Base-by-base conservation (phyloP, 2,329 filamentous ascomycete genomes). In the Bipolaris gigantea region DNA sequence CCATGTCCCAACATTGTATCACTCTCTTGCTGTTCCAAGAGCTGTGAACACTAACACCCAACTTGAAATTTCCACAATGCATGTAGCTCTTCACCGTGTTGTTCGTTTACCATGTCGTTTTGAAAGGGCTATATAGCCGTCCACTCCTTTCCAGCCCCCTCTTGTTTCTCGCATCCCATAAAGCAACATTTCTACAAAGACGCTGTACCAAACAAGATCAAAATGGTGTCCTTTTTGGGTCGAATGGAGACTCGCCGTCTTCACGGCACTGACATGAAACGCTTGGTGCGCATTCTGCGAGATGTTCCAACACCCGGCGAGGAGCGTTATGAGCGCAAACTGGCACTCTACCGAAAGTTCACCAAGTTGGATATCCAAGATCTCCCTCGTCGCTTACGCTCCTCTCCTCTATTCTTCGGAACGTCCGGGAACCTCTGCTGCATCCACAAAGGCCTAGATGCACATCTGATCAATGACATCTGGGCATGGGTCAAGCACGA, bases 401-500 rank as follows among this genome's bases (percentile, higher is more conserved):
- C 56, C 4, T 56, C 60, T n/a, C 45, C 57, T n/a, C 45, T 62
- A 16, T 53, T 55, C 2, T 55, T 58, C 7, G 36, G 44, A 11
- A 32, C 50, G 25, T 58, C 53, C 18, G 6, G 33, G 1, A 50
- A 25, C 16, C 57, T 73, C 1, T 73, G 71, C 53, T 35, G 39
- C 16, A 43, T 53, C 2, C 70, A 73, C 55, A 63, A 62, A 16
- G 58, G 55, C 9, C 60, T 73, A 1, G 53, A 69, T 30, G 25
- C 41, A 3, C 18, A 59, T 4, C 50, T 72, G 0, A 52, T 69
- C 15, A 53, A 59, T 10, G 57, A 63, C 8, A 57, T 72, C 10
- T 72, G 61, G 60, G 30, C 33, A 3, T 64, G 61, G 60, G 27
- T 72, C 4, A 50, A 49, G 10, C 49, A 63, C 27, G 70, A 72